Evolutionary conservation across 2,329 filamentous ascomycete species (phyloP), one percentile per base, ranked within the genome.

Genomic region (Microsporum audouinii): DNA sequence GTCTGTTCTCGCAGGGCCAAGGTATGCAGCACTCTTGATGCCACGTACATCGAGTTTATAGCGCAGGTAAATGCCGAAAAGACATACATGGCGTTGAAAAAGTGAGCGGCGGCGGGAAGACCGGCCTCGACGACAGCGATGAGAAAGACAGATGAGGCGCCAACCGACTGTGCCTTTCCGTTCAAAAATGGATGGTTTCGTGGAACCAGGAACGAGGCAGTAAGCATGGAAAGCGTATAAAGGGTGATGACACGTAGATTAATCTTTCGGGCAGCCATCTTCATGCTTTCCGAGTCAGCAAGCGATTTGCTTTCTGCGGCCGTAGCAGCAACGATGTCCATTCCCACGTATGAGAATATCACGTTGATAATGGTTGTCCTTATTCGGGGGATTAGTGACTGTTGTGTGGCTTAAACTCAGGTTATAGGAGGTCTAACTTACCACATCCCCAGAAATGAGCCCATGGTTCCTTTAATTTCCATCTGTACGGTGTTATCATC

Each of bases 81-180:
- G 39, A 78, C 71, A 66, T 75, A 77, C 62, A 78, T 75, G 1
- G 72, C 76, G 58, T 78, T 78, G 66, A 78, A 73, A 60, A 78
- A 71, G 51, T 73, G 71, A 1, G 77, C 76, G 64, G 71, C 71
- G 4, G 67, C 68, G 1, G 68, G 66, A 23, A 77, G 66, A 10
- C 72, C 71, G 45, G 72, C 75, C 34, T 73, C 69, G 2, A 79
- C 72, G 43, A 72, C 72, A 6, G 76, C 72, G 27, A 79, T 67
- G 33, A 78, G 71, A 67, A 76, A 77, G 23, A 75, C 64, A 0
- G 75, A 74, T 51, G 72, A 68, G 0, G 66, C 64, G 8, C 71
- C 71, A 17, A 71, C 68, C 1, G 75, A 75, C 56, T 73, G 69
- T 2, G 69, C 73, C 4, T 68, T 63, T 31, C 75, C 75, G 60